Percentiles rank a stretch among this genome's conserved stretches.
phyloP scores from a whole-genome alignment of 1,139 yeast species.

The Candida mesenterica region DNA sequence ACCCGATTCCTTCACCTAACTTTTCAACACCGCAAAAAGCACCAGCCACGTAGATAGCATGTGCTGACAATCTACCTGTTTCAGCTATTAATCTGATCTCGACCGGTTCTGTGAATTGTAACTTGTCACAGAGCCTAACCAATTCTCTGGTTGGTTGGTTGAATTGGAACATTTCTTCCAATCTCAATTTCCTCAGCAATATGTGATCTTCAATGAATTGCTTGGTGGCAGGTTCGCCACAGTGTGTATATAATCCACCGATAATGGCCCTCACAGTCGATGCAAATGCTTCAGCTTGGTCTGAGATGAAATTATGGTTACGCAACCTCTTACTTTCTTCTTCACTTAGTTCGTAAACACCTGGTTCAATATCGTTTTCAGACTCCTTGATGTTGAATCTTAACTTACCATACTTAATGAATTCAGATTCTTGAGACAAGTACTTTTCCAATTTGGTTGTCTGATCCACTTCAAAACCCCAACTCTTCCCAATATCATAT shows the following conservation, averaged over 20 bases:
- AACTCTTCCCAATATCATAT: slow-evolving; percentile 60
- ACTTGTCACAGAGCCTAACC: slow-evolving; percentile 72
- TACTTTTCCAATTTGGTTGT: slow-evolving; percentile 64
- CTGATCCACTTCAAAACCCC: slow-evolving; percentile 88
- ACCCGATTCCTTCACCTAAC: slow-evolving; percentile 93
- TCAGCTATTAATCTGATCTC: slow-evolving; percentile 81
- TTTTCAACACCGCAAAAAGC: slow-evolving; percentile 81
- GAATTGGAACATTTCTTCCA: slow-evolving; percentile 73
- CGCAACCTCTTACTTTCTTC: slow-evolving; percentile 25
- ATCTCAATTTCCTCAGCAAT: slow-evolving; percentile 73
- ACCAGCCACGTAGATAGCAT: slow-evolving; percentile 89
- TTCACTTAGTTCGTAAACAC: slow-evolving; percentile 48
- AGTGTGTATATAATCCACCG: slow-evolving; percentile 67
- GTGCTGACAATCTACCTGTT: slow-evolving; percentile 82
- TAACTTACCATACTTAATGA: slow-evolving; percentile 62
- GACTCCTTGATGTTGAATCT: slow-evolving; percentile 39
- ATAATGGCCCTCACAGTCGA: slow-evolving; percentile 68
- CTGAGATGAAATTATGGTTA: slow-evolving; percentile 25
- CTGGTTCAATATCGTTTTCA: slow-evolving; percentile 44
- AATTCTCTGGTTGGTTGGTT: slow-evolving; percentile 85
- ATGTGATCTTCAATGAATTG: slow-evolving; percentile 70
- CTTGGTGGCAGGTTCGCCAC: slow-evolving; percentile 61
- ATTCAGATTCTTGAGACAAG: slow-evolving; percentile 66
- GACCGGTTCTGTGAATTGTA: slow-evolving; percentile 72
- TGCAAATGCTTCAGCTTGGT: slow-evolving; percentile 45